A percentile compares a stretch with the other conserved stretches of the same genome.
Evolutionary conservation across 768 basidiomycete genomes (phyloP).

Genomic region (Suillus discolor): DNA sequence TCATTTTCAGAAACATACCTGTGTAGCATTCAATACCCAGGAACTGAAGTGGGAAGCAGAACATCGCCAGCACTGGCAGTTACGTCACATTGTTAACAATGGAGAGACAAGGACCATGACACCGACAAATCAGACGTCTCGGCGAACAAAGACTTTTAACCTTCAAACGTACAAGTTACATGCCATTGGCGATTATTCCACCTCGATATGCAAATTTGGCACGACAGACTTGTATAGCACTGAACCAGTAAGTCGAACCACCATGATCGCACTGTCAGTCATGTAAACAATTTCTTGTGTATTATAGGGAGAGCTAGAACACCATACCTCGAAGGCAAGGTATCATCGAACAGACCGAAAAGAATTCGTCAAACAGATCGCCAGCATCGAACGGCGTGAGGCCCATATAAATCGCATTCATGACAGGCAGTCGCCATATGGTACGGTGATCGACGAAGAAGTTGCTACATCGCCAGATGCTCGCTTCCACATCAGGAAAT

Average conservation of each 20-base stretch:
- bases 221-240: constrained; percentile 38
- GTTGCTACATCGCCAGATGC: neutral
- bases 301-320: constrained; percentile 21
- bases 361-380: neutral
- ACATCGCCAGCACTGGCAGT: neutral
- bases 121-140: neutral
- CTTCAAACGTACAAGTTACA: constrained; percentile 36
- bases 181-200: constrained; percentile 32
- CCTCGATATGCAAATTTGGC: constrained; percentile 27
- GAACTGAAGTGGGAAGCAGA: constrained; percentile 17
- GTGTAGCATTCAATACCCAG: constrained; percentile 21
- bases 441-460: neutral
- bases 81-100: neutral
- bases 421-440: neutral
- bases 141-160: constrained; percentile 23
- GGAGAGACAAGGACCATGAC: neutral
- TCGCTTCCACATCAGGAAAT: constrained; percentile 24
- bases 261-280: no score
- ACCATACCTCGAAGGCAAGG: constrained; percentile 11
- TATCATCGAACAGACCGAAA: constrained; percentile 13
- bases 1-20: constrained; percentile 23
- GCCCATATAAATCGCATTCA: constrained; percentile 3
- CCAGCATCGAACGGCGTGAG: neutral
- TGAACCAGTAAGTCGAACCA: constrained; percentile 26
- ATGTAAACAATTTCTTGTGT: no score